Base-by-base conservation (phyloP, 352 stramenopile species). In the Lagenidium sp. region DNA sequence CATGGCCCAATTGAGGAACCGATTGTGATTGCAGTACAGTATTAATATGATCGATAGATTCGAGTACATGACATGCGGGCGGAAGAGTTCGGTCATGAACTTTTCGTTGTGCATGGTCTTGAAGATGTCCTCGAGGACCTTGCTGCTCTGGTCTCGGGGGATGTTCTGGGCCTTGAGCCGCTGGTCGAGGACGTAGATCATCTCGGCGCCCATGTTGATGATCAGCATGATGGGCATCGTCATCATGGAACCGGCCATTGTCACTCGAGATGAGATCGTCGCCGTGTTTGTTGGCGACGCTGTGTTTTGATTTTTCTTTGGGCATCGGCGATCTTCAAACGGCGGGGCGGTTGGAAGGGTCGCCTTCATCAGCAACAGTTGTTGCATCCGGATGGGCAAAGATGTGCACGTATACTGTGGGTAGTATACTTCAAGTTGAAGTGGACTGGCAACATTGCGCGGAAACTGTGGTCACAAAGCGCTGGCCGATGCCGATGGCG, bases 121-220 rank as follows among this genome's bases (percentile, higher is more conserved):
- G 53, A 96, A 63, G 20, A 97, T 91, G 47, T 97, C 89, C 35
- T 91, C 76, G 6, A 96, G 68, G 35, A 97, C 88, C 66, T 91
- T 91, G 16, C 67, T 69, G 62, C 79, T 91, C 63, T 97, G 96
- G 53, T 95, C 82, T 28, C 75, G 63, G 38, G 76, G 69, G 35
- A 97, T 94, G 54, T 70, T 91, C 49, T 97, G 89, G 20, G 89
- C 89, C 48, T 90, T 82, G 21, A 97, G 76, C 11, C 89, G 81
- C 70, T 96, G 86, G 43, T 95, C 72, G 48, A 97, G 62, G 38
- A 97, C 86, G 69, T 97, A 96, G 34, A 96, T 75, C 89, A 97
- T 97, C 55, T 97, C 89, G 39, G 82, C 80, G 25, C 87, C 89
- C 85, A 97, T 96, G 57, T 97, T 97, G 40, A 96, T 73, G 36